A percentile compares a stretch with the other conserved stretches of the same genome.
These are phyloP conservation scores for Neoconidiobolus thromboides DNA, from an alignment of 371 early-diverging fungal genomes.

Conservation along the genomic window DNA sequence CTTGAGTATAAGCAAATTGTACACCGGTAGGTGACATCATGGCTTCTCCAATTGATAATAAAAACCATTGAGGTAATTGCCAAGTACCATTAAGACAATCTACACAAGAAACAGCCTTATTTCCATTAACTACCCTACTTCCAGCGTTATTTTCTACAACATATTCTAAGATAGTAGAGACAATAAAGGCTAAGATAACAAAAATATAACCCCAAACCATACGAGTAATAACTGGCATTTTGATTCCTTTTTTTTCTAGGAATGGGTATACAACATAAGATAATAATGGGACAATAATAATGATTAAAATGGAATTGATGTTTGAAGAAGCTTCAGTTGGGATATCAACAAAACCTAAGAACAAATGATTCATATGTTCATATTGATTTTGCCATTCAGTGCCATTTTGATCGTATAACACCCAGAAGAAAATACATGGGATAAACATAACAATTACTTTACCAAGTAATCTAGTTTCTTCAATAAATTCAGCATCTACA, in stretches of 20 bases:
- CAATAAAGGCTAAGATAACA: conserved; percentile 1
- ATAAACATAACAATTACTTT: conserved; percentile 15
- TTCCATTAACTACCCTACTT: neutral
- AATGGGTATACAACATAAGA: conserved; percentile 5
- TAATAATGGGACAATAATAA: neutral
- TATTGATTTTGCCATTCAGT: conserved; percentile 12
- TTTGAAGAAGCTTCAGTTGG: conserved; percentile 3
- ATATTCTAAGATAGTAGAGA: neutral
- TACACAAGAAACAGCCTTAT: conserved; percentile 6
- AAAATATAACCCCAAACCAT: neutral
- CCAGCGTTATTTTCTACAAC: conserved; percentile 9
- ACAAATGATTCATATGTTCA: conserved; percentile 14
- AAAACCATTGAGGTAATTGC: conserved; percentile 32
- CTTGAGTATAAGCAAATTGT: conserved; percentile 15
- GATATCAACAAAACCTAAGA: conserved; percentile 11
- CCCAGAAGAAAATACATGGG: conserved; percentile 32
- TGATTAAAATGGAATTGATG: conserved; percentile 4
- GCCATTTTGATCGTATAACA: conserved; percentile 32
- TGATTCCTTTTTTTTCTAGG: conserved; percentile 2
- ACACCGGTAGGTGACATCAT: conserved; percentile 34
- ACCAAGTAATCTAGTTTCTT: conserved; percentile 6
- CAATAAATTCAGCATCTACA: neutral
- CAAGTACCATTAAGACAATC: conserved; percentile 14
- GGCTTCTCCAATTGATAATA: conserved; percentile 33
- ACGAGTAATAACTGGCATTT: conserved; percentile 1